Evolutionary conservation across 176 grass and related monocot genomes (phyloP), one percentile per base, ranked within the genome.

Genomic region (Oryza punctata): DNA sequence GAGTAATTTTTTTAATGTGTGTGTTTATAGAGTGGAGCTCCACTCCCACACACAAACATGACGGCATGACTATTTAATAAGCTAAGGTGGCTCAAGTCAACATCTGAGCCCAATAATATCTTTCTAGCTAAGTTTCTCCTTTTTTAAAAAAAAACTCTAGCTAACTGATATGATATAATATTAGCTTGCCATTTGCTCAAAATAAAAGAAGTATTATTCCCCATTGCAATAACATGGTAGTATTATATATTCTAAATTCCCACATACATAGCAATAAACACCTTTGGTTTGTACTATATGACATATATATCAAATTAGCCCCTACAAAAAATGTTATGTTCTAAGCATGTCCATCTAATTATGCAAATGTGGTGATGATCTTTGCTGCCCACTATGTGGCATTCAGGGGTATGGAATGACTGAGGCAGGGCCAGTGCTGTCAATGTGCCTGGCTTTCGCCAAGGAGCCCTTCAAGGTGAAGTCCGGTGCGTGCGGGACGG

Each of bases 321-420:
- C 54, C 21, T 61, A 18, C 1, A 8, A 7, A 19, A 19, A 57
- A 19, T 57, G 18, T 21, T 57, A 57, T 57, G 21, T 57, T 21
- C 18, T 2, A 57, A 57, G 3, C 5, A 57, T 8, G 19, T 57
- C 7, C 19, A 8, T 6, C 19, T 4, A 57, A 57, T n/a, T n/a
- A 37, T 4, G 9, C 32, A 69, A 69, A 19, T 38, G 18, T 38
- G 32, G 37, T 12, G 40, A 71, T 14, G 13, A 59, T 77, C 44
- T 25, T 1, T 57, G 44, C 35, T 15, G 27, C 12, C 3, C 15
- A 1, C 2, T 12, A 5, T 45, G 47, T 41, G 65, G 79, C 63
- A 6, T 28, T 29, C 44, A 96, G 94, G 94, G 94, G 21, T 96
- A 96, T 29, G 94, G 94, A 10, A 96, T 96, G 94, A 96, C 94